Evolutionary conservation across 371 early-diverging fungal genomes (phyloP).

Genomic region (Mortierella sp.): DNA sequence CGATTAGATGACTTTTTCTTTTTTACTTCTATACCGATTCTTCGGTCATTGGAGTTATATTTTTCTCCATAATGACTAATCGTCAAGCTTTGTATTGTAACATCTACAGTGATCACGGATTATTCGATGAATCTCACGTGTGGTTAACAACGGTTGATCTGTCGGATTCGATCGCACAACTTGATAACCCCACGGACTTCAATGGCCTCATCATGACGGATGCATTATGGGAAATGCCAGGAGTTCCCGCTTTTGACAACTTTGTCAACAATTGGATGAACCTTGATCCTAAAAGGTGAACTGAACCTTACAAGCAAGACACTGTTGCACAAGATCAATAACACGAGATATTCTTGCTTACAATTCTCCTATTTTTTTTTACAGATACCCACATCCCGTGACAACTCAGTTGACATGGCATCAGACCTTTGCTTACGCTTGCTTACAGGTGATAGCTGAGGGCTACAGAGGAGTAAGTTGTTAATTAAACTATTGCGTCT

Average conservation of each 20-base stretch:
- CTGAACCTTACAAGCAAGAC: background rate
- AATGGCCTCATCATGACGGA: conserved; percentile 51
- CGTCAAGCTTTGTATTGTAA: background rate
- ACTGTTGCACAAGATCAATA: too few relatives aligned
- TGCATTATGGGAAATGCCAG: conserved; percentile 53
- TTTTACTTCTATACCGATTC: too few relatives aligned
- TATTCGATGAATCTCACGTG: conserved; percentile 24
- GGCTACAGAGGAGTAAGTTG: conserved; percentile 60
- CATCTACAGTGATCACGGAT: conserved; percentile 14
- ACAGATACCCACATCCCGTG: conserved; percentile 53
- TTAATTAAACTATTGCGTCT: conserved; percentile 16
- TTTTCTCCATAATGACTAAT: too few relatives aligned
- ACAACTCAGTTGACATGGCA: conserved; percentile 60
- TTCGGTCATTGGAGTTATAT: too few relatives aligned
- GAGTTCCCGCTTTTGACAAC: conserved; percentile 61
- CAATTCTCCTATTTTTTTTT: conserved; percentile 22
- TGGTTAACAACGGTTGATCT: conserved; percentile 44
- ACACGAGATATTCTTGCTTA: background rate
- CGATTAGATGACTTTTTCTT: too few relatives aligned
- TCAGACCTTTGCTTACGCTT: conserved; percentile 63
- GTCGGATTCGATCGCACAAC: conserved; percentile 24
- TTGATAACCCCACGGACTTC: conserved; percentile 20
- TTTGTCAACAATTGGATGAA: conserved; percentile 63
- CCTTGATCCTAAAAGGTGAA: conserved; percentile 63
- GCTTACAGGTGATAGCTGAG: conserved; percentile 66